Evolutionary conservation across 768 basidiomycete genomes (phyloP).

Genomic region (Amanita rubescens): DNA sequence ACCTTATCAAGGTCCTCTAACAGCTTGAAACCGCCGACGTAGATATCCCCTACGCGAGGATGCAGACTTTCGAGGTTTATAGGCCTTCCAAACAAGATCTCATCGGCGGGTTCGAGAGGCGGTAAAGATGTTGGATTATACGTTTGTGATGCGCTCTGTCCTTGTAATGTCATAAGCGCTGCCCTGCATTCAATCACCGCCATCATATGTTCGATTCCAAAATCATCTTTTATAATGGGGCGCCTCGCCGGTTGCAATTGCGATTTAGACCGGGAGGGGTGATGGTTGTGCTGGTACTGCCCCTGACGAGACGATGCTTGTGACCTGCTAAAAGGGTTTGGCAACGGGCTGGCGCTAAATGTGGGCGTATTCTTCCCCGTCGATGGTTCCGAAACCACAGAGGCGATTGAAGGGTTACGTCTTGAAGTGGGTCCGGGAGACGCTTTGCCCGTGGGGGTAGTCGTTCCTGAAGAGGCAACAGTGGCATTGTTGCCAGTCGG

Average conservation of each 20-base stretch:
- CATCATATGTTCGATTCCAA: constrained; percentile 83
- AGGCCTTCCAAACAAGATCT: constrained; percentile 61
- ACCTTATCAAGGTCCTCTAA: constrained; percentile 81
- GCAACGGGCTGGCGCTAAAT: not conserved
- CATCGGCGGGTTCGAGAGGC: constrained; percentile 57
- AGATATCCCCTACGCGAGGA: constrained; percentile 65
- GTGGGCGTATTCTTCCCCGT: constrained; percentile 18
- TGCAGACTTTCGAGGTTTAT: constrained; percentile 59
- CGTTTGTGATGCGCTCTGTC: not conserved
- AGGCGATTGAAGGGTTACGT: constrained; percentile 67
- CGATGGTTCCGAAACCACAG: constrained; percentile 63
- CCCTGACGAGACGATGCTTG: constrained; percentile 1
- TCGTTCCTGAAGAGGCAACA: constrained; percentile 11
- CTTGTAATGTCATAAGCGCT: constrained; percentile 11
- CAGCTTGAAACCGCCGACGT: constrained; percentile 60
- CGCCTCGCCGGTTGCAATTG: constrained; percentile 30
- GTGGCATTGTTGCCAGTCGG: constrained; percentile 10
- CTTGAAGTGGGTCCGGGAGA: constrained; percentile 27
- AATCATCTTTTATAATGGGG: constrained; percentile 64
- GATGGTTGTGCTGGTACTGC: constrained; percentile 11
- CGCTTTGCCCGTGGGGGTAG: constrained; percentile 19
- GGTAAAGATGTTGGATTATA: constrained; percentile 12
- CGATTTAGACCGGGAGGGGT: not conserved
- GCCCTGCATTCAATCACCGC: constrained; percentile 73
- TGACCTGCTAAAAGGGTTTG: not conserved